Evolutionary conservation across 164 flowering plant species (phyloP).

Genomic region (Berberis vulgaris): DNA sequence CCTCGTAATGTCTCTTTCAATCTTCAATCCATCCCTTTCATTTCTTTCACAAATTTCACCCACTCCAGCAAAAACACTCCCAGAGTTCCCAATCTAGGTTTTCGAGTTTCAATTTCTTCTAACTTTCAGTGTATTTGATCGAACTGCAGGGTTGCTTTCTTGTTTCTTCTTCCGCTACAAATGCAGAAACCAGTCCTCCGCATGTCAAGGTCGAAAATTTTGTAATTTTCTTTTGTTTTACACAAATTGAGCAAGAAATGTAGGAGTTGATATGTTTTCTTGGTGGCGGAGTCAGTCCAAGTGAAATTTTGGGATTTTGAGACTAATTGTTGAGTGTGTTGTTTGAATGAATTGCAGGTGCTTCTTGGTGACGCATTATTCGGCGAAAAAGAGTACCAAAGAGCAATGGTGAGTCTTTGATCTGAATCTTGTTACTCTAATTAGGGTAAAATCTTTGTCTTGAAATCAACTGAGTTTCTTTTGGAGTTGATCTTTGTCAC

Average conservation of each 20-base stretch:
- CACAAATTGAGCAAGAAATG: neutral
- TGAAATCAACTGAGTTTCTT: too few species aligned
- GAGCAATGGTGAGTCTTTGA: conserved; percentile 55
- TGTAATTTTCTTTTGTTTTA: conserved; percentile 23
- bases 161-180: conserved; percentile 60
- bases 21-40: too few species aligned
- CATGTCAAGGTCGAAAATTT: conserved; percentile 68
- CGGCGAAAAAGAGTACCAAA: conserved; percentile 64
- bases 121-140: neutral
- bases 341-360: conserved; percentile 33
- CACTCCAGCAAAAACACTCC: too few species aligned
- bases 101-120: neutral
- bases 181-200: conserved; percentile 55
- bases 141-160: conserved; percentile 65
- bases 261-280: neutral
- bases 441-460: too few species aligned
- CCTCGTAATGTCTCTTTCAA: too few species aligned
- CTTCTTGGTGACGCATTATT: conserved; percentile 79
- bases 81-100: neutral
- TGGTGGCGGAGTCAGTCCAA: neutral
- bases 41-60: too few species aligned
- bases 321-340: neutral
- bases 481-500: too few species aligned
- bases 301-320: neutral
- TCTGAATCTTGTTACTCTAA: too few species aligned